Evolutionary conservation across 2,329 filamentous ascomycete species (phyloP).

Genomic region (Calonectria ilicicola): DNA sequence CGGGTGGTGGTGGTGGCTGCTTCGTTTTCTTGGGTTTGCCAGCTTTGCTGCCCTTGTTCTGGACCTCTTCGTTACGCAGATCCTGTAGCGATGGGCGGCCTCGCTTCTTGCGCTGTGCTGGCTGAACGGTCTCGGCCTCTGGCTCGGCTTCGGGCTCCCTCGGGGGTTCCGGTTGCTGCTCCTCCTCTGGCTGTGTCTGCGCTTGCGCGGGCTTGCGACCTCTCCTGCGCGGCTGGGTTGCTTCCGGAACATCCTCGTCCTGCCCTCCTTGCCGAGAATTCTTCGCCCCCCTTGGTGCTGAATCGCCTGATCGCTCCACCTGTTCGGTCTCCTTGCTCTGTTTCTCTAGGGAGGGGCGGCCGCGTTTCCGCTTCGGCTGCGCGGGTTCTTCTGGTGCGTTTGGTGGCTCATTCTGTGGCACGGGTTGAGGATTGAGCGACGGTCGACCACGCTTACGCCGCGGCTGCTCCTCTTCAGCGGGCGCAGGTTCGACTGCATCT

Average conservation of each 20-base stretch:
- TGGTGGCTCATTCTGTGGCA: constrained; percentile 16
- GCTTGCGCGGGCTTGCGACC: constrained; percentile 22
- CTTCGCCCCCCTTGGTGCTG: constrained; percentile 30
- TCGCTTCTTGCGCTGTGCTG: constrained; percentile 29
- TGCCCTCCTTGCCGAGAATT: not conserved
- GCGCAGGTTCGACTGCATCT: constrained; percentile 18
- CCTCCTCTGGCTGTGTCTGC: constrained; percentile 14
- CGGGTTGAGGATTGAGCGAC: constrained; percentile 31
- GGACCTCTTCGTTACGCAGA: constrained; percentile 15
- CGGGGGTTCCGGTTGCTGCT: constrained; percentile 13
- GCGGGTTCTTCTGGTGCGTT: constrained; percentile 30
- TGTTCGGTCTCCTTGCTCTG: constrained; percentile 20
- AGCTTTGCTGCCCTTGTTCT: constrained; percentile 33
- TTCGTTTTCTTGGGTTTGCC: constrained; percentile 25
- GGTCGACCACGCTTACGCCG: constrained; percentile 46
- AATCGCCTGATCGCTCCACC: constrained; percentile 29
- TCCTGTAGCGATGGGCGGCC: constrained; percentile 35
- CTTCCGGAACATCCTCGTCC: constrained; percentile 26
- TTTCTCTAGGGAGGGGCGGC: constrained; percentile 45
- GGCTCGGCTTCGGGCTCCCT: constrained; percentile 13
- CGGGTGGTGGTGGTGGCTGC: not conserved
- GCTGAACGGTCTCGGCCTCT: not conserved
- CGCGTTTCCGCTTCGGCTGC: constrained; percentile 51
- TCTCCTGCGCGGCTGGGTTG: constrained; percentile 27
- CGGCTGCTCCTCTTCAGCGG: constrained; percentile 23